Base-by-base conservation (phyloP, 371 early-diverging fungal genomes). In the Massospora cicadina region DNA sequence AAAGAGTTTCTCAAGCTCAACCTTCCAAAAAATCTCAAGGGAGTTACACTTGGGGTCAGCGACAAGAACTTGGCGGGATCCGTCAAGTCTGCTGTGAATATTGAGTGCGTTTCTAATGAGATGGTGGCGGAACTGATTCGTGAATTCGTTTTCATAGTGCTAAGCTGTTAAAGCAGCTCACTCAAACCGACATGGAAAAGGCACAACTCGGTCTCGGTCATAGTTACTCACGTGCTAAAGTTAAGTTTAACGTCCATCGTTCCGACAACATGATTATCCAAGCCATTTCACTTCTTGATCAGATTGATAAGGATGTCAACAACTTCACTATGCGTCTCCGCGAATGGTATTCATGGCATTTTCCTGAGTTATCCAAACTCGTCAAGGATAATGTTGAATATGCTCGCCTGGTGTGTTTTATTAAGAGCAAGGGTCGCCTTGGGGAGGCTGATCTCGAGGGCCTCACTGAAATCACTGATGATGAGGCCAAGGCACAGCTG, bases 281-380 rank as follows among this genome's bases (percentile, higher is more conserved):
- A 80, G 91, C 93, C 17, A 91, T 96, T 72, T 83, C 81, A 66
- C 79, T 96, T 55, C 76, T 95, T 67, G 93, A 94, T 69, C 93
- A 95, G 71, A 79, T 94, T 60, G 95, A 93, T 77, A 93, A 90
- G 77, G 95, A 95, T 77, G 83, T 95, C 69, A 96, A 96, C 81
- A 89, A 90, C 17, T 93, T 94, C 72, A 83, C 88, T n/a, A 98
- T 98, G 98, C 87, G 95, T 72, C 84, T 91, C 69, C 88, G 90
- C 65, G 97, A 98, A 78, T 96, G 97, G 96, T 98, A 98, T 77
- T 89, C 89, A 58, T 98, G 95, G 96, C 95, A 96, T 74, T 98
- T 97, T 82, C 98, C 98, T 55, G 97, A 98, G 80, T 81, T 98
- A 69, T 83, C 86, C 76, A 93, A 92, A 79, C 89, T 98, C 67